Conservation (phyloP, 345 rosid genomes). For the Viola odorata region DNA sequence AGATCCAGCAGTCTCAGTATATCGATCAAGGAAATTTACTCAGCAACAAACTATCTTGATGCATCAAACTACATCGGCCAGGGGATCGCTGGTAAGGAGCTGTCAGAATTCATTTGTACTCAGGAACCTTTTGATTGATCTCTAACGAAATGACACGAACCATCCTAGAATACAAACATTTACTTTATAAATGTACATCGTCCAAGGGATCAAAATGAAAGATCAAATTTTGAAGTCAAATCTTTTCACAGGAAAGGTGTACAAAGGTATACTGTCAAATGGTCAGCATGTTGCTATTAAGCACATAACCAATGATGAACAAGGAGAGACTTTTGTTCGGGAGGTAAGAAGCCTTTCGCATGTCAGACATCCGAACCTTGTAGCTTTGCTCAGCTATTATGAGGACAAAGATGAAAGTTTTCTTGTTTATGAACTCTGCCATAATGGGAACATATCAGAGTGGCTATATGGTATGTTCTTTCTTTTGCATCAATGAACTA, state of each 20-base stretch:
- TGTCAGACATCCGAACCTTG: slow-evolving; percentile 55
- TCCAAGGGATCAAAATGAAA: not conserved
- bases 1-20: slow-evolving; percentile 28
- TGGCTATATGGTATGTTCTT: slow-evolving; percentile 48
- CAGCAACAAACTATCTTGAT: slow-evolving; percentile 44
- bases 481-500: not conserved
- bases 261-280: slow-evolving; percentile 40
- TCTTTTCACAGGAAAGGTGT: slow-evolving; percentile 45
- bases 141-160: not conserved
- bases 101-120: not conserved
- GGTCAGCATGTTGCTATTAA: slow-evolving; percentile 47
- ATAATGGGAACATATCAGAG: slow-evolving; percentile 48
- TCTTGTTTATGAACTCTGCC: slow-evolving; percentile 53
- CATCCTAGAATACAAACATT: too few relatives aligned
- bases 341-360: slow-evolving; percentile 55
- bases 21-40: slow-evolving; percentile 39
- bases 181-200: too few relatives aligned
- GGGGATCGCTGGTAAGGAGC: slow-evolving; percentile 52
- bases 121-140: not conserved
- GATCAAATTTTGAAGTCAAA: slow-evolving; percentile 7
- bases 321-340: slow-evolving; percentile 44
- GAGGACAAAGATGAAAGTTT: slow-evolving; percentile 46
- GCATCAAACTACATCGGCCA: slow-evolving; percentile 53
- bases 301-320: slow-evolving; percentile 48
- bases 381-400: slow-evolving; percentile 47